These are phyloP conservation scores for Aspergillus campestris DNA, from an alignment of 495 filamentous ascomycete genomes.

Conservation along the genomic window DNA sequence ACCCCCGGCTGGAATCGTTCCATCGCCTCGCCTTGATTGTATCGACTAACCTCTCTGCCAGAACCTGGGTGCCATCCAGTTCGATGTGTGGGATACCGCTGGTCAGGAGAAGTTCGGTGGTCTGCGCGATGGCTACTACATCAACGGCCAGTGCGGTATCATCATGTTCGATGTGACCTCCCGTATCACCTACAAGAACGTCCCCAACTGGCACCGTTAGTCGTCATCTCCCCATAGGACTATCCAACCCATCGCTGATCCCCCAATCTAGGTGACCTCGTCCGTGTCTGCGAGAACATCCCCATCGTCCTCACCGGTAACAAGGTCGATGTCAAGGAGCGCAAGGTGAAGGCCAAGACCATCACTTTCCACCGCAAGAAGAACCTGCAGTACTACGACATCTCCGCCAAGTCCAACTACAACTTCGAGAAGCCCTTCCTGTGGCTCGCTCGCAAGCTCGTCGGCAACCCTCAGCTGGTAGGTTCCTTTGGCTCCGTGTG, in stretches of 20 bases:
- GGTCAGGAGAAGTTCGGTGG: slow-evolving; percentile 99
- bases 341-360: slow-evolving; percentile 99
- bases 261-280: slow-evolving; percentile 74
- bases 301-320: slow-evolving; percentile 97
- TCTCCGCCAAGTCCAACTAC: slow-evolving; percentile 99
- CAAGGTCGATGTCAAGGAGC: slow-evolving; percentile 99
- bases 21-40: slow-evolving; percentile 4
- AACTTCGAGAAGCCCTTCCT: slow-evolving; percentile 99
- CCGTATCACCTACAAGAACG: slow-evolving; percentile 99
- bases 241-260: slow-evolving; percentile 6
- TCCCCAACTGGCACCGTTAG: slow-evolving; percentile 99
- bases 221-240: slow-evolving; percentile 12
- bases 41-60: slow-evolving; percentile 41
- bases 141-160: slow-evolving; percentile 99
- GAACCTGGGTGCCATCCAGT: slow-evolving; percentile 95
- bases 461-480: slow-evolving; percentile 86
- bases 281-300: slow-evolving; percentile 99
- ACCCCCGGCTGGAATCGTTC: slow-evolving; percentile 22
- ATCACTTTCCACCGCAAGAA: slow-evolving; percentile 99
- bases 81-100: slow-evolving; percentile 99
- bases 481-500: slow-evolving; percentile 20
- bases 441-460: slow-evolving; percentile 97
- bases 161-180: slow-evolving; percentile 99
- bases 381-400: slow-evolving; percentile 99
- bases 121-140: slow-evolving; percentile 99